phyloP scores from a whole-genome alignment of 768 basidiomycete species.

The Suillus cothurnatus region DNA sequence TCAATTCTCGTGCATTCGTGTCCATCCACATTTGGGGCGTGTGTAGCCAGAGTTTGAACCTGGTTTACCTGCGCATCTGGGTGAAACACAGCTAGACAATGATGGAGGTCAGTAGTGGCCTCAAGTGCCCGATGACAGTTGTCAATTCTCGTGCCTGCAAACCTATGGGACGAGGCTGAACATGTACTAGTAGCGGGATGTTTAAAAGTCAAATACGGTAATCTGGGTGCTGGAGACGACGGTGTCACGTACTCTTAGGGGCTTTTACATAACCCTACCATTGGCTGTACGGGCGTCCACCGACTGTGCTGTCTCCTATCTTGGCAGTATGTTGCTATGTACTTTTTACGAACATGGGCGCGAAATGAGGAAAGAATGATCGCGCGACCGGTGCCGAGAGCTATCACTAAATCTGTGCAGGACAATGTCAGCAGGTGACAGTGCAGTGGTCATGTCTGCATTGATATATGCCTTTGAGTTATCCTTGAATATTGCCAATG shows the following conservation, averaged over 20 bases:
- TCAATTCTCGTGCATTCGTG: neutral
- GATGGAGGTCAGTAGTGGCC: no score
- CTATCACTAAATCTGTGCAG: neutral
- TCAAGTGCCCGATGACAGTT: neutral
- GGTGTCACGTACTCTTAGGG: neutral
- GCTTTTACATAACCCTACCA: neutral
- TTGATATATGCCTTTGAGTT: neutral
- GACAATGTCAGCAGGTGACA: neutral
- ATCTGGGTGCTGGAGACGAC: neutral
- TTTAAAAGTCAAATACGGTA: neutral
- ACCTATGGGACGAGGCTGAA: neutral
- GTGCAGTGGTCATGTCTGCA: neutral
- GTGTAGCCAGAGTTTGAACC: neutral
- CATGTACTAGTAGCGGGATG: neutral
- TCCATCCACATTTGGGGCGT: neutral
- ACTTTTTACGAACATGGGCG: neutral
- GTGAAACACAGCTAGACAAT: neutral
- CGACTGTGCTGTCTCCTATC: slow-evolving; percentile 72
- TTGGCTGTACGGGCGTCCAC: slow-evolving; percentile 61
- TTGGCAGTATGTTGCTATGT: slow-evolving; percentile 64
- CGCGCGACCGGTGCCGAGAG: neutral
- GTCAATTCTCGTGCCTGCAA: neutral
- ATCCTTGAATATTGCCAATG: no score
- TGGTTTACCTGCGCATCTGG: neutral
- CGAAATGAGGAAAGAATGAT: neutral